Evolutionary conservation across 805 yeast genomes (phyloP).

Genomic region (Starmerella apis): DNA sequence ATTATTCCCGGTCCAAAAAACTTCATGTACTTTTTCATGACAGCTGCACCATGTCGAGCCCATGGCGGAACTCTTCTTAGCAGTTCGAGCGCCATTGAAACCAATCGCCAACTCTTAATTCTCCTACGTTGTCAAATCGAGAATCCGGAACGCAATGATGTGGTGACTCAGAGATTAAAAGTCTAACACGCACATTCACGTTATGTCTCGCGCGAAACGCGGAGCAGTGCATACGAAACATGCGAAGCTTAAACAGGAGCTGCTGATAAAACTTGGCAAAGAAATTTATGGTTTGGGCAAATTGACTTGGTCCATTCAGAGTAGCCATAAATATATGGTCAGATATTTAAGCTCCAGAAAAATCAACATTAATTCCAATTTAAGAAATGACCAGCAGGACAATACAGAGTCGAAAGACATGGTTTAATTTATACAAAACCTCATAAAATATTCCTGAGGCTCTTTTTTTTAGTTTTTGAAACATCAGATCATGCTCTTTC

Average conservation of each 20-base stretch:
- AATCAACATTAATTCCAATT: too few relatives aligned
- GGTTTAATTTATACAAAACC: too few relatives aligned
- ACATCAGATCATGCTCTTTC: too few relatives aligned
- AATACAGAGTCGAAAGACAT: too few relatives aligned
- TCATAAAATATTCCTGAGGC: too few relatives aligned
- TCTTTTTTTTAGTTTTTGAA: too few relatives aligned
- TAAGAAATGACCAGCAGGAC: too few relatives aligned
- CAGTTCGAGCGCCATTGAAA: slow-evolving; percentile 10
- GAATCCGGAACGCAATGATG: neutral
- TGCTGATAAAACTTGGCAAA: neutral
- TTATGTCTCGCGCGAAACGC: slow-evolving; percentile 3
- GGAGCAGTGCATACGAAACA: neutral
- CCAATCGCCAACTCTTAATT: neutral
- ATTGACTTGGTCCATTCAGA: too few relatives aligned
- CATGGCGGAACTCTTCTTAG: slow-evolving; percentile 6
- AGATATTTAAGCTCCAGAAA: too few relatives aligned
- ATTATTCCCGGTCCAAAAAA: slow-evolving; percentile 83
- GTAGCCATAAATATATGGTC: too few relatives aligned
- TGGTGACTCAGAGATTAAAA: slow-evolving; percentile 1
- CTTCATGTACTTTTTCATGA: slow-evolving; percentile 44
- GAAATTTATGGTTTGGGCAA: neutral
- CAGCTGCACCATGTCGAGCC: slow-evolving; percentile 11
- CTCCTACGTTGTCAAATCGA: neutral
- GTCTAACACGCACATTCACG: neutral
- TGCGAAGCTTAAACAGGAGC: neutral